Evolutionary conservation across 1,139 yeast species (phyloP).

Genomic region (Debaryomyces psychrophilus): DNA sequence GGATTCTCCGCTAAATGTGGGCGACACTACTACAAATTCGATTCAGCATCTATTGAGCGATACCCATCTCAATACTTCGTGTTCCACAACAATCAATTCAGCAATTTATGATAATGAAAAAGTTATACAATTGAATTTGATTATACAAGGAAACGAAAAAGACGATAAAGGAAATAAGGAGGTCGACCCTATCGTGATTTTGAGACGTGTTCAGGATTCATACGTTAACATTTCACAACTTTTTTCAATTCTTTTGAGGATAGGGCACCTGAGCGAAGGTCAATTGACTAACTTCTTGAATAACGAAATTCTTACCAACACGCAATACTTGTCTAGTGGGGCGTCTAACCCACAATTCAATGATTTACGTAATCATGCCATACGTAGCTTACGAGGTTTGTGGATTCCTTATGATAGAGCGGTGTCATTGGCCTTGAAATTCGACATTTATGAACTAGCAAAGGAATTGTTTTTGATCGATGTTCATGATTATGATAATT

Average conservation of each 20-base stretch:
- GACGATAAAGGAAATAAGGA: constrained; percentile 7
- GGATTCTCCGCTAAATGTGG: constrained; percentile 52
- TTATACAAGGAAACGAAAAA: constrained; percentile 2
- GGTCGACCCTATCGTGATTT: constrained; percentile 25
- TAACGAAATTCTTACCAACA: constrained; percentile 38
- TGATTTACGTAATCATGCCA: constrained; percentile 35
- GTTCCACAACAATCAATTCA: constrained; percentile 28
- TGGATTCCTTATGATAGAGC: constrained; percentile 54
- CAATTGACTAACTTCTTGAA: constrained; percentile 35
- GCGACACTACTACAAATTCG: constrained; percentile 48
- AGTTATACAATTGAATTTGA: constrained; percentile 37
- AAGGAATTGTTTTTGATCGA: constrained; percentile 47
- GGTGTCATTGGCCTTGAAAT: constrained; percentile 41
- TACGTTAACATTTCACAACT: constrained; percentile 46
- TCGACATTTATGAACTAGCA: constrained; percentile 45
- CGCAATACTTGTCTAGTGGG: constrained; percentile 31
- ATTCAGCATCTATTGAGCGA: constrained; percentile 40
- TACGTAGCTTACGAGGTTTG: constrained; percentile 34
- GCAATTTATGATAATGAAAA: constrained; percentile 44
- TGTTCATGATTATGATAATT: constrained; percentile 48
- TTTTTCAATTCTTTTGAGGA: constrained; percentile 34
- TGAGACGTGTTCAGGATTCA: constrained; percentile 50
- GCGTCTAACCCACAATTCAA: constrained; percentile 29
- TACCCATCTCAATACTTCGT: constrained; percentile 36
- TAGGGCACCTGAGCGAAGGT: constrained; percentile 28